Base-by-base conservation (phyloP, 179 eudicot species). In the Heliamphora pulchella region DNA sequence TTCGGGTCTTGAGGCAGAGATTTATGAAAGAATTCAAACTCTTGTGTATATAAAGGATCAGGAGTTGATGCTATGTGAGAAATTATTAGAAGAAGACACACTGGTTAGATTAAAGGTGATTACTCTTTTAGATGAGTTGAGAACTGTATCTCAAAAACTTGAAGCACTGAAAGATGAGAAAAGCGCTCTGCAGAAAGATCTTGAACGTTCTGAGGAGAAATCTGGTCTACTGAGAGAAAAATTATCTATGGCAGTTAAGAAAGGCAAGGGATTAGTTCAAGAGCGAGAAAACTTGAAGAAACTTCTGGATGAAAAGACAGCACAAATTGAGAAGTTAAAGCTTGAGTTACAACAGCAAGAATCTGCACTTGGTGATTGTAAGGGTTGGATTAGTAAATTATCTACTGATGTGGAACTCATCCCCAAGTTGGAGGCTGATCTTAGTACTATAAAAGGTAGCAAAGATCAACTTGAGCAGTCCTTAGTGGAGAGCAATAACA, bases 221-320 rank as follows among this genome's bases (percentile, higher is more conserved):
- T 87, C 86, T 71, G 85, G 91, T 86, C 70, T 89, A 47, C 83
- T 94, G 81, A 88, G 98, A 71, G 99, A 96, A 82, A 94, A 94
- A 82, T 83, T 96, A 80, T 89, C 99, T 44, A 89, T 92, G 94
- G 99, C 99, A 22, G 98, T 96, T 22, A 96, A 96, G 84, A 96
- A 96, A 79, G 99, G 99, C 63, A 96, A 96, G 88, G 99, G 99
- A 69, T 89, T 96, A 59, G 93, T 91, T 77, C 99, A 96, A 87
- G 99, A 96, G 55, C 82, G 97, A 78, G 99, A 96, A 86, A 91
- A 89, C 81, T 81, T 92, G 87, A 96, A 89, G 86, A 88, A 87
- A 76, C 87, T 80, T 77, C 76, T 92, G 81, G 93, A 89, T 78
- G 98, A 90, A 85, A 89, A 91, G 86, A 89, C 80, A 78, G 81